phyloP scores from a whole-genome alignment of 495 filamentous ascomycete species.

The Tirmania nivea region DNA sequence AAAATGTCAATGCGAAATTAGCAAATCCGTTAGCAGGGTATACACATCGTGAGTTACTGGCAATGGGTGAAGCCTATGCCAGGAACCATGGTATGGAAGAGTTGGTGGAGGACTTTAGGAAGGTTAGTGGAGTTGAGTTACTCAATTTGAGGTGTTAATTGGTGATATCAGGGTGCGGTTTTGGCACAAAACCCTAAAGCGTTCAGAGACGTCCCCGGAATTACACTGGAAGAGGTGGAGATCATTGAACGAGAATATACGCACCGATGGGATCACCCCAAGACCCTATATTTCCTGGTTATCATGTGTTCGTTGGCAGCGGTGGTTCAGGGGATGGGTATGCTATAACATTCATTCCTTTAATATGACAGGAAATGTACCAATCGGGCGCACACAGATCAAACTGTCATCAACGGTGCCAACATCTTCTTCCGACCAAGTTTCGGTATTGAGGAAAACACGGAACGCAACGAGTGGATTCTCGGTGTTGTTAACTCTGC shows the following conservation, averaged over 20 bases:
- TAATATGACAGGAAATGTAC: constrained; percentile 3
- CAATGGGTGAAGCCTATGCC: no score
- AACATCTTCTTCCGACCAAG: constrained; percentile 43
- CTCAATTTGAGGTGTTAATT: no score
- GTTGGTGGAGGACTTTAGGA: no score
- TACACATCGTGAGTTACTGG: no score
- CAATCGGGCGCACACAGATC: constrained; percentile 34
- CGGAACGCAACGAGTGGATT: constrained; percentile 32
- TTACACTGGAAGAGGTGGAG: no score
- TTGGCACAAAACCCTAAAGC: no score
- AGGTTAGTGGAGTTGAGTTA: no score
- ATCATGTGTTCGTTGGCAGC: constrained; percentile 39
- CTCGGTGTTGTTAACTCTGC: constrained; percentile 43
- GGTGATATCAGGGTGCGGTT: no score
- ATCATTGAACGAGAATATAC: constrained; percentile 7
- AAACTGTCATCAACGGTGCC: constrained; percentile 62
- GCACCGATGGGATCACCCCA: constrained; percentile 53
- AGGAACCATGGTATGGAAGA: no score
- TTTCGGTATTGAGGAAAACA: constrained; percentile 40
- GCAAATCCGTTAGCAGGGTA: no score
- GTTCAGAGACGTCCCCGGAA: no score
- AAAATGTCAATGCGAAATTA: no score
- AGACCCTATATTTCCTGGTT: constrained; percentile 45
- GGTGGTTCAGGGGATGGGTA: constrained; percentile 51
- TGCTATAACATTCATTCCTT: not conserved